A percentile compares a stretch with the other conserved stretches of the same genome.
phyloP scores from a whole-genome alignment of 2,329 filamentous ascomycete genomes.

The Aspergillus calidoustus region DNA sequence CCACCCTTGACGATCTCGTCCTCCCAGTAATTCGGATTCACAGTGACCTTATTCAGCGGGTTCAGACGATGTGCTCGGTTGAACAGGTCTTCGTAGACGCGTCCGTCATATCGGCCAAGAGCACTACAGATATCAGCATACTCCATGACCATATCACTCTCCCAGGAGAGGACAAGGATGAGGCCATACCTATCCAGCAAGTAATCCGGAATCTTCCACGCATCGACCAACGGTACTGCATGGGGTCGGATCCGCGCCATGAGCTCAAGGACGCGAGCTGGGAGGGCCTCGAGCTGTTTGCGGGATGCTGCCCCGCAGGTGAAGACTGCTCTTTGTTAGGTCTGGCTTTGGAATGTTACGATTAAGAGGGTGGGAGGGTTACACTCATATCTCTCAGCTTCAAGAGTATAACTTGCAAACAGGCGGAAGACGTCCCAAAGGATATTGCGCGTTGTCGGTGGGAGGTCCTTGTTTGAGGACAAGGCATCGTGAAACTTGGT shows the following conservation, averaged over 20 bases:
- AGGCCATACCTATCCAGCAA: conserved; percentile 47
- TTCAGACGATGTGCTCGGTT: conserved; percentile 57
- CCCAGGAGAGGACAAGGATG: neutral
- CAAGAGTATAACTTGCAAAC: conserved; percentile 54
- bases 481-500: conserved; percentile 52
- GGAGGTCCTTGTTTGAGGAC: conserved; percentile 30
- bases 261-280: conserved; percentile 48
- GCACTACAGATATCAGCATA: conserved; percentile 40
- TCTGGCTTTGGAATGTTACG: neutral
- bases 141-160: neutral
- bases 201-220: conserved; percentile 59
- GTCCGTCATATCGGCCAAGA: conserved; percentile 56
- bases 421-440: conserved; percentile 53
- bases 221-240: conserved; percentile 57
- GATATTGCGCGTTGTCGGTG: conserved; percentile 32
- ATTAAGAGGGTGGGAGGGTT: neutral
- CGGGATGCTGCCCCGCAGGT: conserved; percentile 49
- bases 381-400: conserved; percentile 42
- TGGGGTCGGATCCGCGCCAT: conserved; percentile 56
- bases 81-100: conserved; percentile 59
- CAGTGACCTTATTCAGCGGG: conserved; percentile 55
- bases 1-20: conserved; percentile 33
- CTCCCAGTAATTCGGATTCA: conserved; percentile 47
- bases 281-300: conserved; percentile 47
- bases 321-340: conserved; percentile 38